Conservation (phyloP, 345 rosid genomes). For the Eucalyptus paniculata region DNA sequence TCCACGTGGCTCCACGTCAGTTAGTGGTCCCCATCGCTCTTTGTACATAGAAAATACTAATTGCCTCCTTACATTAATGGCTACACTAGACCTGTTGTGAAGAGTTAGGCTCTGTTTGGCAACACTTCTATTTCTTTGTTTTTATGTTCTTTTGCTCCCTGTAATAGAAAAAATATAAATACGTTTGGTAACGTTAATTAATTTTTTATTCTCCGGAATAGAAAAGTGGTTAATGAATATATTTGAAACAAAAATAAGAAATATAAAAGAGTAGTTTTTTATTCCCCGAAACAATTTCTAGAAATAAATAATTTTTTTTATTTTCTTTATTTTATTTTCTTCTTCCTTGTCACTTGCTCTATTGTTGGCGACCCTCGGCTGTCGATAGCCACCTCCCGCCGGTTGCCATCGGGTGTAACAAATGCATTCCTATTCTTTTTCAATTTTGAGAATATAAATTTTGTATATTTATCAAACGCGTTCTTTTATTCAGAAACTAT, state of each 20-base stretch:
- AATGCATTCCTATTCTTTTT: accelerated
- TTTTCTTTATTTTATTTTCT: too few relatives aligned
- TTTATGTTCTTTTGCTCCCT: accelerated
- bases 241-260: too few relatives aligned
- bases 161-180: too few relatives aligned
- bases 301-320: accelerated
- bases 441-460: too few relatives aligned
- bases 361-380: accelerated
- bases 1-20: too few relatives aligned
- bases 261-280: accelerated
- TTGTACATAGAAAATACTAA: too few relatives aligned
- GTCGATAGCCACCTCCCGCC: accelerated
- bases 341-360: accelerated
- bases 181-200: accelerated
- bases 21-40: too few relatives aligned
- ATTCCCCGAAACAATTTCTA: accelerated
- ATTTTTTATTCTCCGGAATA: accelerated
- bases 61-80: too few relatives aligned
- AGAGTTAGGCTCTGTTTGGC: too few relatives aligned
- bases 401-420: accelerated
- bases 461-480: accelerated
- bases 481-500: too few relatives aligned
- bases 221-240: accelerated
- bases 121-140: too few relatives aligned
- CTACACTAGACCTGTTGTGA: too few relatives aligned